Evolutionary conservation across 768 basidiomycete genomes (phyloP).

Genomic region (Suillus lakei): DNA sequence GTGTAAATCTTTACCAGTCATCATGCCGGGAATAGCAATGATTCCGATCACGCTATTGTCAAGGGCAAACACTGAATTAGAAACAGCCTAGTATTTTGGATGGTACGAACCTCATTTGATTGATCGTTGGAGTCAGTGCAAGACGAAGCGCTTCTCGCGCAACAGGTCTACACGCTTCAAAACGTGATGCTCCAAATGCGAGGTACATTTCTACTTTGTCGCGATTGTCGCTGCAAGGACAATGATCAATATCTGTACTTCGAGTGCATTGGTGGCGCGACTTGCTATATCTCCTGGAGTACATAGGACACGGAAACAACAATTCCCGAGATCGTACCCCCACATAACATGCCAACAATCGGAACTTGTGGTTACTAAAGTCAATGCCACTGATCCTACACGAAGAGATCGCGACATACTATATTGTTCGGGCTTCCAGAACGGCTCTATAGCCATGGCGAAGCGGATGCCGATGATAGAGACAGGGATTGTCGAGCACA

Average conservation of each 20-base stretch:
- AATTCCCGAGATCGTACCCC: constrained; percentile 76
- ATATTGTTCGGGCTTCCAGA: constrained; percentile 86
- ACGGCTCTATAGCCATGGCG: constrained; percentile 77
- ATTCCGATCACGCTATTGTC: constrained; percentile 67
- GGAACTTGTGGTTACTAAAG: constrained; percentile 58
- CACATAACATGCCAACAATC: constrained; percentile 86
- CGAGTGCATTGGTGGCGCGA: constrained; percentile 10
- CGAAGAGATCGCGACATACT: constrained; percentile 46
- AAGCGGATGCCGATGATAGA: constrained; percentile 76
- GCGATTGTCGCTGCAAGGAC: constrained; percentile 63
- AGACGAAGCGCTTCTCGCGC: constrained; percentile 79
- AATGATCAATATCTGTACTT: background rate
- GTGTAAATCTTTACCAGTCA: background rate
- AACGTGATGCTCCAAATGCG: constrained; percentile 82
- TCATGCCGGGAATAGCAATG: constrained; percentile 71
- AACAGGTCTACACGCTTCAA: constrained; percentile 84
- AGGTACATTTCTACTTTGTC: constrained; percentile 89
- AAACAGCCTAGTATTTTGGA: background rate
- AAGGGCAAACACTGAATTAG: constrained; percentile 1
- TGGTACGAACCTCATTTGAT: constrained; percentile 73
- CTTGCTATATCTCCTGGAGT: constrained; percentile 78
- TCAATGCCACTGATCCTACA: background rate
- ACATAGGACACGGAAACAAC: constrained; percentile 72
- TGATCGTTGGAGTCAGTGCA: constrained; percentile 81
- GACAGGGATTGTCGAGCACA: constrained; percentile 79